Evolutionary conservation across 2,329 filamentous ascomycete genomes (phyloP).

Genomic region (Aureobasidium sp.): DNA sequence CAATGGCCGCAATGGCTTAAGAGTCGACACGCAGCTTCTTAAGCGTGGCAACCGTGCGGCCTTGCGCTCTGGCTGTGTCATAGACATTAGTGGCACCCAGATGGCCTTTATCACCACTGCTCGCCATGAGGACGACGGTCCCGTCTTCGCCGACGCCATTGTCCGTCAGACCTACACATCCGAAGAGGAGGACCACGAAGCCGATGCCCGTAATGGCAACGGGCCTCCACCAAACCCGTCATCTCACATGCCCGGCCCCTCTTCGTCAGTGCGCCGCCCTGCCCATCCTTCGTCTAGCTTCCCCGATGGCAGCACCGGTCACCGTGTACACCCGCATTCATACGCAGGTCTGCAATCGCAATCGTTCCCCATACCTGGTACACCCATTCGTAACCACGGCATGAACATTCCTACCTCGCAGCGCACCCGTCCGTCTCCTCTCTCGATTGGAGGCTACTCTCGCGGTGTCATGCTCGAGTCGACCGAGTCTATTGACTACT

Average conservation of each 20-base stretch:
- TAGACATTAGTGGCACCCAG: conserved; percentile 86
- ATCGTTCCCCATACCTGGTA: conserved; percentile 28
- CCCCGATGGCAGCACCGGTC: conserved; percentile 17
- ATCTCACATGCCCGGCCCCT: conserved; percentile 8
- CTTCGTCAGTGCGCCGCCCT: conserved; percentile 13
- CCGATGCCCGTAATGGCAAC: conserved; percentile 17
- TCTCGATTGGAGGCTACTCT: conserved; percentile 31
- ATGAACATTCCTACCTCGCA: conserved; percentile 16
- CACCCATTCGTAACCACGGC: conserved; percentile 26
- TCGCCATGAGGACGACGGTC: conserved; percentile 63
- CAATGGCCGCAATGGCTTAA: conserved; percentile 85
- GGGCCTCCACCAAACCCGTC: conserved; percentile 12
- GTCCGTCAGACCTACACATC: conserved; percentile 33
- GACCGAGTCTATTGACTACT: conserved; percentile 60
- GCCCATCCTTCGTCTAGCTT: conserved; percentile 16
- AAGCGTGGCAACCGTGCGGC: conserved; percentile 58
- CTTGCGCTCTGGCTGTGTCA: conserved; percentile 77
- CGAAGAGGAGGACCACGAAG: conserved; percentile 31
- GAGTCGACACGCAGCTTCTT: conserved; percentile 65
- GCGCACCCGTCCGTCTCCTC: conserved; percentile 38
- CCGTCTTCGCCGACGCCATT: conserved; percentile 43
- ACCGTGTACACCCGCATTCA: conserved; percentile 30
- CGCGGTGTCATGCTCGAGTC: conserved; percentile 46
- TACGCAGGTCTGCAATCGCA: conserved; percentile 25
- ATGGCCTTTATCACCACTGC: conserved; percentile 98